Evolutionary conservation across 768 basidiomycete species (phyloP), one percentile per base, ranked within the genome.

Genomic region (Tulasnella calospora): DNA sequence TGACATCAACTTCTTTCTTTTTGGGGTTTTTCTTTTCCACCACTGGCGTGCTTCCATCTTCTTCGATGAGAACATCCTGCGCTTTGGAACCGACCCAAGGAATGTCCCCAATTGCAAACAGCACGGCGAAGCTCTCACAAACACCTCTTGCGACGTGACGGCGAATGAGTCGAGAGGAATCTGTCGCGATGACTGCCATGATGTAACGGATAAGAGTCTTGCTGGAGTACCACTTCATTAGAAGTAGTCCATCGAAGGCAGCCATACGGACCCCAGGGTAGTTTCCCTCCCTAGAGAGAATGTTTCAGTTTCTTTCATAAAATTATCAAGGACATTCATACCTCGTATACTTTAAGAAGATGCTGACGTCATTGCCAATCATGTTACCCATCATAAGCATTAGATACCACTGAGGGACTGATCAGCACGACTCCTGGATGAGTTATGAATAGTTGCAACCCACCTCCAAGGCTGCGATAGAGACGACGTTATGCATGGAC

Each of bases 401-500:
- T 83, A 94, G 87, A 82, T 94, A 90, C 82, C 94, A 96, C 95
- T 96, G 80, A 30, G 15, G 0, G n/a, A 71, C 30, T 33, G 72
- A 36, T 82, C 71, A 82, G 79, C 17, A 77, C 77, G 4, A 78
- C 84, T 27, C 33, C 67, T 74, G 33, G 79, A 69, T 3, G n/a
- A 6, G 9, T 35, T 55, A 55, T 38, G 71, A 35, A 70, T 30
- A 76, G 61, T 9, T 23, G 47, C 12, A 8, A 84, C 89, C 79
- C 79, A 97, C 95, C 89, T 98, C 94, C 76, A 99, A 86, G 10
- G 91, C 92, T 35, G 98, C 94, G 72, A 93, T 89, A 0, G 98
- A 96, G 36, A 99, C 92, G 44, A 94, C 90, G 82, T 99, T 99
- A 81, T 97, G 95, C 71, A 91, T 91, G 0, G 96, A 97, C 12